Conservation (phyloP, 2,329 filamentous ascomycete genomes). For the Fusarium brachygibbosum region DNA sequence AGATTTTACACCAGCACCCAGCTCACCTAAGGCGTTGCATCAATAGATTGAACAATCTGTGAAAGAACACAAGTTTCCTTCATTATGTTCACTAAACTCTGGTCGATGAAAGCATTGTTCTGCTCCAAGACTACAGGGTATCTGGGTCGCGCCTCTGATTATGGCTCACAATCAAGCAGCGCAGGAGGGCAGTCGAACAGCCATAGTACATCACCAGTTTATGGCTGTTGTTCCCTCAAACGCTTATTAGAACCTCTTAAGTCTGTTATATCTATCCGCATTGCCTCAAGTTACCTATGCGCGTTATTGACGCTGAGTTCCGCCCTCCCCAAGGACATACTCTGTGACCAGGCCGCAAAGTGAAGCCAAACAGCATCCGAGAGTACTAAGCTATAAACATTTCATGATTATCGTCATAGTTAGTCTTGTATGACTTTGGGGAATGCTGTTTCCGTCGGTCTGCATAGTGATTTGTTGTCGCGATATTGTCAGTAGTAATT, state of each 20-base stretch:
- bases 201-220: neutral
- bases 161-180: neutral
- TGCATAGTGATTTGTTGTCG: neutral
- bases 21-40: too few species aligned
- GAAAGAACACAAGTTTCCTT: rapidly evolving
- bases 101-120: rapidly evolving
- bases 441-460: neutral
- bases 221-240: too few species aligned
- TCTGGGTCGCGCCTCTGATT: neutral
- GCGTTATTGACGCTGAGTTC: neutral
- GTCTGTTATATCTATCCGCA: rapidly evolving
- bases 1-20: neutral
- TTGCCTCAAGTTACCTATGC: neutral
- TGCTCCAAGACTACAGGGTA: rapidly evolving
- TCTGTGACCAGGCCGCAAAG: neutral
- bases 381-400: neutral
- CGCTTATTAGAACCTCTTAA: neutral
- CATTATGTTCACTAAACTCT: neutral
- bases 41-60: too few species aligned
- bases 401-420: neutral
- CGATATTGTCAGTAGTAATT: neutral
- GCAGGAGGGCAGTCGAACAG: neutral
- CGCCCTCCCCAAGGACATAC: neutral
- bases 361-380: neutral
- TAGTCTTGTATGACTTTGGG: too few species aligned